Evolutionary conservation across 176 grass and related monocot species (phyloP).

Genomic region (Eleusine indica): DNA sequence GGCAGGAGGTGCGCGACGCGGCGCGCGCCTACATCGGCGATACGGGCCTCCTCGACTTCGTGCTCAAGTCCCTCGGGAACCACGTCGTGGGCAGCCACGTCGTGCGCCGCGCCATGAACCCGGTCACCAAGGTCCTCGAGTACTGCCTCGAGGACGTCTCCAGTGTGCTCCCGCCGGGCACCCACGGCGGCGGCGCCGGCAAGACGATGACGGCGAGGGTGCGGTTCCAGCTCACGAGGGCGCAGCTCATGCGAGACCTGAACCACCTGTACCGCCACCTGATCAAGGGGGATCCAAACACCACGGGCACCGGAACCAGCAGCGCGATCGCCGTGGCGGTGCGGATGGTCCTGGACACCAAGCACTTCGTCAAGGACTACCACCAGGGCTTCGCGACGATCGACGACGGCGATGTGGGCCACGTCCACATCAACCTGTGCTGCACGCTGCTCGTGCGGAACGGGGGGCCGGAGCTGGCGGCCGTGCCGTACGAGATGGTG

Average conservation of each 20-base stretch:
- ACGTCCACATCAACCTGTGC: conserved; percentile 53
- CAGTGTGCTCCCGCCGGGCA: conserved; percentile 54
- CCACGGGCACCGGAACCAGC: not conserved
- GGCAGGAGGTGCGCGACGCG: conserved; percentile 88
- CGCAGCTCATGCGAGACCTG: conserved; percentile 72
- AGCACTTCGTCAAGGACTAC: conserved; percentile 79
- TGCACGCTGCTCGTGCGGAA: conserved; percentile 62
- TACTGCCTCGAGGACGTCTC: conserved; percentile 92
- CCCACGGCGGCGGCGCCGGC: conserved; percentile 24
- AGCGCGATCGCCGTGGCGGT: conserved; percentile 55
- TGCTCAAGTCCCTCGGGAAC: conserved; percentile 93
- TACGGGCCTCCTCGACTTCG: conserved; percentile 88
- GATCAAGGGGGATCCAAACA: conserved; percentile 50
- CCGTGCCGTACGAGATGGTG: conserved; percentile 62
- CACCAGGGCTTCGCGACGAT: conserved; percentile 35
- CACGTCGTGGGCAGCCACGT: conserved; percentile 84
- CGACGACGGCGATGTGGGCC: conserved; percentile 26
- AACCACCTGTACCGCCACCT: conserved; percentile 61
- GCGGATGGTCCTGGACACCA: conserved; percentile 72
- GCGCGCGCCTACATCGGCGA: conserved; percentile 85
- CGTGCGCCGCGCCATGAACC: conserved; percentile 86
- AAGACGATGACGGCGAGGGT: conserved; percentile 54
- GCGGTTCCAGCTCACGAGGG: conserved; percentile 67
- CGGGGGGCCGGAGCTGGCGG: conserved; percentile 33
- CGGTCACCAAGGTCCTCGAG: conserved; percentile 90